Conservation (phyloP, 371 early-diverging fungal species). For the Massospora cicadina region DNA sequence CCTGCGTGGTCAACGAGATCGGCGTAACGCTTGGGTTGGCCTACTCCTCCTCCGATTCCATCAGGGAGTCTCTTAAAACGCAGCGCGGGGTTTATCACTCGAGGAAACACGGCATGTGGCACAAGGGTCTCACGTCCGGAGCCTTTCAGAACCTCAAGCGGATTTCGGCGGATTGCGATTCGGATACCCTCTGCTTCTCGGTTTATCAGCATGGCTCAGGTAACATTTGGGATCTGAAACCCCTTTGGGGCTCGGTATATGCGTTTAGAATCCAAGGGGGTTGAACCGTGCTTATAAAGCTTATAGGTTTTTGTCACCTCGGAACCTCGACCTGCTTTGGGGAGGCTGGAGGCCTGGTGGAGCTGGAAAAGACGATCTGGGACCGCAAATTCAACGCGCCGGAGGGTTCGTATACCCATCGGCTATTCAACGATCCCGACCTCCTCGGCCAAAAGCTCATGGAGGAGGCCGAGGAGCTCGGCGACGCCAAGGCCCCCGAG, state of each 20-base stretch:
- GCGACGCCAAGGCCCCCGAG: slow-evolving; percentile 48
- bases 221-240: slow-evolving; percentile 17
- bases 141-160: slow-evolving; percentile 66
- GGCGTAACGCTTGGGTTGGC: slow-evolving; percentile 78
- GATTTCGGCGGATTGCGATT: slow-evolving; percentile 77
- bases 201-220: slow-evolving; percentile 78
- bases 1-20: slow-evolving; percentile 80
- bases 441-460: slow-evolving; percentile 79
- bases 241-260: background rate
- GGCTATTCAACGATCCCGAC: slow-evolving; percentile 65
- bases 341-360: slow-evolving; percentile 40
- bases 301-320: slow-evolving; percentile 81
- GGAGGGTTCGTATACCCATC: slow-evolving; percentile 75
- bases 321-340: slow-evolving; percentile 88
- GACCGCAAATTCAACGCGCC: slow-evolving; percentile 42
- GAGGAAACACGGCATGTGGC: slow-evolving; percentile 82
- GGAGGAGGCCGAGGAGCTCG: slow-evolving; percentile 90
- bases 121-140: slow-evolving; percentile 87
- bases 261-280: no score
- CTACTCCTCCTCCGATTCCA: slow-evolving; percentile 69
- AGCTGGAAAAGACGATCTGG: slow-evolving; percentile 40
- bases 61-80: slow-evolving; percentile 58
- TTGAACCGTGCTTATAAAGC: background rate
- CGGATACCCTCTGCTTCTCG: slow-evolving; percentile 68
- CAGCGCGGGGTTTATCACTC: slow-evolving; percentile 84